These are phyloP conservation scores for Stephanodiscus triporus DNA, from an alignment of 108 stramenopile species.

Conservation along the genomic window DNA sequence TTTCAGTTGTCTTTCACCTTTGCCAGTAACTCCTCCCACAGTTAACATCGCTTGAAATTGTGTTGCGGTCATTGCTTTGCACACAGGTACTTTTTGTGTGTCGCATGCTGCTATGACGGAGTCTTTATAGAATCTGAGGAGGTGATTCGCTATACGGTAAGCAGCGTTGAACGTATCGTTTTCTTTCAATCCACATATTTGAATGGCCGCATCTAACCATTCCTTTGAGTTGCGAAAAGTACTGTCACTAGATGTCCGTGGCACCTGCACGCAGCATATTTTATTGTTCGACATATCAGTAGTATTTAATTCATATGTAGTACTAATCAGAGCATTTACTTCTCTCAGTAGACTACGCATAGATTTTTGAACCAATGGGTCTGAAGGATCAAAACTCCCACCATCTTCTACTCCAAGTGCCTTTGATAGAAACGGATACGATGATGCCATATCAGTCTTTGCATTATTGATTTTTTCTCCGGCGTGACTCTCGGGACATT, in stretches of 20 bases:
- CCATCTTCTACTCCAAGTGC: not conserved
- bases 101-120: not conserved
- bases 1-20: no score
- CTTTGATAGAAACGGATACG: no score
- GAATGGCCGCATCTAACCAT: not conserved
- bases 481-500: no score
- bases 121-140: constrained; percentile 2
- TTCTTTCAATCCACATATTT: not conserved
- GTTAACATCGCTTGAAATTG: not conserved
- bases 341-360: not conserved
- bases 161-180: not conserved
- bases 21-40: no score
- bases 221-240: not conserved
- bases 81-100: not conserved
- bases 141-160: constrained; percentile 3
- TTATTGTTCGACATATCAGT: not conserved
- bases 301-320: not conserved
- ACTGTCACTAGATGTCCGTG: not conserved
- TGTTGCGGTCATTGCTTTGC: constrained; percentile 7
- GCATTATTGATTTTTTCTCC: no score
- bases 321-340: not conserved
- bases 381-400: not conserved
- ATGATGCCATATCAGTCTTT: no score
- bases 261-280: not conserved
- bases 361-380: not conserved